These are phyloP conservation scores for Chlorociboria aeruginascens DNA, from an alignment of 495 filamentous ascomycete genomes.

Conservation along the genomic window DNA sequence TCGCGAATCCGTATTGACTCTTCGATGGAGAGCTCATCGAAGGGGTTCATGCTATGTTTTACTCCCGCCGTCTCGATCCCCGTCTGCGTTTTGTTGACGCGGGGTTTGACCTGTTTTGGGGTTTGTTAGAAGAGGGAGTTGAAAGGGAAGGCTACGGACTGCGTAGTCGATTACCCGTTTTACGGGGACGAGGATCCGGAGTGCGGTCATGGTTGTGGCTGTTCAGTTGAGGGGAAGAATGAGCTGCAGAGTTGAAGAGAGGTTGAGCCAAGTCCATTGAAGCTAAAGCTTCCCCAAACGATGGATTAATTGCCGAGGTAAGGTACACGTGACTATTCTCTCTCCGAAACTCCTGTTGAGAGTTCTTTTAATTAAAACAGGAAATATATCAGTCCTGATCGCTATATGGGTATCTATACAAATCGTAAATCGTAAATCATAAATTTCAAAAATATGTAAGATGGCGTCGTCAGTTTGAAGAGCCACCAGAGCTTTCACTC, in stretches of 20 bases:
- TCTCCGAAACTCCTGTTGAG: not conserved
- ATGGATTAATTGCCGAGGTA: not conserved
- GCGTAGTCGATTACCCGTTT: constrained; percentile 99
- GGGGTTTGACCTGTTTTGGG: constrained; percentile 71
- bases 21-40: constrained; percentile 96
- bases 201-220: constrained; percentile 51
- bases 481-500: not conserved
- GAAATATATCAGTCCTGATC: not conserved
- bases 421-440: not conserved
- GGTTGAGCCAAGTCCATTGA: not conserved
- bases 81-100: constrained; percentile 91
- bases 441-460: not conserved
- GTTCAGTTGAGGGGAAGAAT: not conserved
- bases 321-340: not conserved
- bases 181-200: constrained; percentile 89
- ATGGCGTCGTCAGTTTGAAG: too few relatives aligned
- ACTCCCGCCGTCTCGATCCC: constrained; percentile 84
- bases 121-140: not conserved
- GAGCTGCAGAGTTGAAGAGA: constrained; percentile 2
- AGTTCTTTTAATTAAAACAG: not conserved
- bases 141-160: constrained; percentile 37
- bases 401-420: not conserved
- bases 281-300: not conserved
- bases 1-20: constrained; percentile 91
- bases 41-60: constrained; percentile 97